These are phyloP conservation scores for Pythium dissimile DNA, from an alignment of 352 stramenopile species.

Conservation along the genomic window DNA sequence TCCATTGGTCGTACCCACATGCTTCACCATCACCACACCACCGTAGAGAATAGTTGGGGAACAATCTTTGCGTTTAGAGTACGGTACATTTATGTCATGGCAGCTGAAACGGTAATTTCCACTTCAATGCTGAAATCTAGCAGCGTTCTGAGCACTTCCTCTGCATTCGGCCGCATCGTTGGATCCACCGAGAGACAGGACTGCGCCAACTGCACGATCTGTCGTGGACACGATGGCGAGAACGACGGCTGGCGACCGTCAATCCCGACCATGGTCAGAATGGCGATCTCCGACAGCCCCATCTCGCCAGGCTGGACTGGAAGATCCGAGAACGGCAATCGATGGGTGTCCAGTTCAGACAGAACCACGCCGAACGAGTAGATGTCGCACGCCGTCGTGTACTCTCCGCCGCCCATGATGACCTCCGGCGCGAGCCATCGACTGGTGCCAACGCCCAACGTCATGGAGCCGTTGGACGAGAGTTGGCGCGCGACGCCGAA, in stretches of 20 bases:
- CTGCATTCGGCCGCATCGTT: not conserved
- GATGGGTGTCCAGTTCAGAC: slow-evolving; percentile 13
- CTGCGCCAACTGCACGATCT: not conserved
- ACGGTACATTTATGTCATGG: no score
- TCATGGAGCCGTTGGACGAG: slow-evolving; percentile 13
- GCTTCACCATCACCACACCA: no score
- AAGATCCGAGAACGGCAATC: slow-evolving; percentile 17
- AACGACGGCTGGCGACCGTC: not conserved
- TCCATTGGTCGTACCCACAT: no score
- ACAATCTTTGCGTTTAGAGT: no score
- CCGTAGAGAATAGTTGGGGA: no score
- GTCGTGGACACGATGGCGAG: not conserved
- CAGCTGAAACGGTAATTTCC: no score
- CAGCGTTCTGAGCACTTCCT: no score
- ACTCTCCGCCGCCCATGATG: slow-evolving; percentile 6
- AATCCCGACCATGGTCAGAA: not conserved
- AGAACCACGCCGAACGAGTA: slow-evolving; percentile 17
- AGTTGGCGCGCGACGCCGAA: not conserved
- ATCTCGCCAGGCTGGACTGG: not conserved
- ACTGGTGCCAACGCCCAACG: slow-evolving; percentile 11
- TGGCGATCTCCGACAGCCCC: slow-evolving; percentile 1
- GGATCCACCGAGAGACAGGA: slow-evolving; percentile 7
- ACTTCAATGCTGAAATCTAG: no score
- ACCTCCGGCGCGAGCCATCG: slow-evolving; percentile 21
- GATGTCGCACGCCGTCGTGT: slow-evolving; percentile 13